A percentile compares a stretch with the other conserved stretches of the same genome.
phyloP scores from a whole-genome alignment of 108 stramenopile genomes.

The Discostella stelligeroides region DNA sequence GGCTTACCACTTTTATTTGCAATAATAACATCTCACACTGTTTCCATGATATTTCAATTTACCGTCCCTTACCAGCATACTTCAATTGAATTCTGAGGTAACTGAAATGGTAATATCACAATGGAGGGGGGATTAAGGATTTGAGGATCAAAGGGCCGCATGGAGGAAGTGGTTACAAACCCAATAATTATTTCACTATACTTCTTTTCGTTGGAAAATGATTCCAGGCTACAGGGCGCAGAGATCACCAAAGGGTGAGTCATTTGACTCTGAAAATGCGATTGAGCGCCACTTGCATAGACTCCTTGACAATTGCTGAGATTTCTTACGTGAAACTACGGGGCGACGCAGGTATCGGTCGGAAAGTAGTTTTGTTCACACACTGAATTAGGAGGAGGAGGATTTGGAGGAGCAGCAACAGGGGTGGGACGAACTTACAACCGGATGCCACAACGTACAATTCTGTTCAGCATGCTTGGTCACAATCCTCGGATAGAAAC shows the following conservation, averaged over 20 bases:
- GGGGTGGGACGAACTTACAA: conserved; percentile 17
- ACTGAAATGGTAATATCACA: neutral
- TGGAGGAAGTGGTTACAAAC: conserved; percentile 39
- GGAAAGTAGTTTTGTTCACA: conserved; percentile 47
- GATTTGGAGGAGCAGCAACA: conserved; percentile 8
- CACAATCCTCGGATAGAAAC: conserved; percentile 49
- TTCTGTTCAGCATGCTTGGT: conserved; percentile 65
- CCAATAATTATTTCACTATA: conserved; percentile 41
- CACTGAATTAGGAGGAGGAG: conserved; percentile 2
- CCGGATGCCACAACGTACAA: conserved; percentile 67
- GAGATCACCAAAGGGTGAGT: conserved; percentile 48
- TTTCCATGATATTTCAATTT: neutral
- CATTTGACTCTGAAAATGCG: conserved; percentile 33
- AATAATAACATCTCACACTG: neutral
- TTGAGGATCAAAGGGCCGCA: conserved; percentile 51
- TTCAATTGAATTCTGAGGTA: neutral
- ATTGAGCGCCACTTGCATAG: conserved; percentile 17
- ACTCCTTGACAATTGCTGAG: conserved; percentile 3
- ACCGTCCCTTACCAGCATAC: neutral
- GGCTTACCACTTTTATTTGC: neutral
- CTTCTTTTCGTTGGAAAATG: conserved; percentile 51
- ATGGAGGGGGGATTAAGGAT: conserved; percentile 14
- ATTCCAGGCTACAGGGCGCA: conserved; percentile 58
- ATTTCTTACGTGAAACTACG: conserved; percentile 49
- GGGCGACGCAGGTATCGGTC: conserved; percentile 1